phyloP scores from a whole-genome alignment of 2,329 filamentous ascomycete species.

The Fusarium xyrophilum region DNA sequence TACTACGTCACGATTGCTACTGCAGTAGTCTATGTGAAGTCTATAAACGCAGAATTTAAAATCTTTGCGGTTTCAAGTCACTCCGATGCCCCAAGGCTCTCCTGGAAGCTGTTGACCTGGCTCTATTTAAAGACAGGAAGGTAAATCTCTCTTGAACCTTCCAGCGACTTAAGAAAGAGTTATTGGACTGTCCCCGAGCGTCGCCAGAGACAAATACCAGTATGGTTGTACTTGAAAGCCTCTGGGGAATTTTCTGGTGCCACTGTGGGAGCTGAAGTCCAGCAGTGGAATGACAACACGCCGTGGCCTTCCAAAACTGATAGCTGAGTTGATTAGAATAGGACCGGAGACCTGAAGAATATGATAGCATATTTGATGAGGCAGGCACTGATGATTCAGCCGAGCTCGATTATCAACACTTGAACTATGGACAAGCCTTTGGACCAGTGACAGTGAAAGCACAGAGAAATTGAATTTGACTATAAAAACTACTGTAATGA shows the following conservation, averaged over 20 bases:
- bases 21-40: background rate
- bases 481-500: background rate
- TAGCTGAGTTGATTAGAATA: background rate
- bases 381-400: too few relatives aligned
- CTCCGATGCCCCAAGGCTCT: background rate
- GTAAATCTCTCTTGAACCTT: background rate
- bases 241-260: fast-evolving
- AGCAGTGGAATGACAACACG: background rate
- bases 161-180: too few relatives aligned
- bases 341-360: fast-evolving
- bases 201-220: fast-evolving
- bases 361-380: fast-evolving
- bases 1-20: background rate
- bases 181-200: fast-evolving
- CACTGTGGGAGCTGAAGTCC: fast-evolving
- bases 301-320: background rate
- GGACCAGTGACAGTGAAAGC: background rate
- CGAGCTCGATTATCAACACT: background rate
- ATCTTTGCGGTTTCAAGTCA: fast-evolving
- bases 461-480: too few relatives aligned
- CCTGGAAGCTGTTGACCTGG: background rate
- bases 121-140: background rate
- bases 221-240: background rate
- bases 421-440: too few relatives aligned
- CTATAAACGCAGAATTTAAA: too few relatives aligned